A percentile compares a stretch with the other conserved stretches of the same genome.
Conservation (phyloP, 768 basidiomycete species). For the Sporobolomyces phaffii region DNA sequence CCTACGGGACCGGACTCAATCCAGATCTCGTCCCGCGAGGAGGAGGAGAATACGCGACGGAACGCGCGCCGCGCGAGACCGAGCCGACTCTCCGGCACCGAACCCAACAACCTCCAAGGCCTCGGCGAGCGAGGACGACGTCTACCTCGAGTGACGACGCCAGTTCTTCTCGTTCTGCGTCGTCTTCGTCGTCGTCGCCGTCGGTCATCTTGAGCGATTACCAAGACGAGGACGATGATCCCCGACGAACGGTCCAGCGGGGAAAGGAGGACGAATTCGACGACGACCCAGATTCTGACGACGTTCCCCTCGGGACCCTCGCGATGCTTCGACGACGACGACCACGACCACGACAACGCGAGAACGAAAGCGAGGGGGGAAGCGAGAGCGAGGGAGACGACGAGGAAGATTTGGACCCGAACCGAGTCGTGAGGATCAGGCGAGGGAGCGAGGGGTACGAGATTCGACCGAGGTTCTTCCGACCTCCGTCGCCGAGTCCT, state of each 20-base stretch:
- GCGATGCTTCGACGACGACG: too few relatives aligned
- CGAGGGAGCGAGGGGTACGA: constrained; percentile 36
- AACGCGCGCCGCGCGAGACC: too few relatives aligned
- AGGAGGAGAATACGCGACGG: too few relatives aligned
- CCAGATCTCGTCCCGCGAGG: constrained; percentile 40
- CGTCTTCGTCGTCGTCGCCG: not conserved
- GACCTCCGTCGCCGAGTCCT: not conserved
- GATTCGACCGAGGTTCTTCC: constrained; percentile 10
- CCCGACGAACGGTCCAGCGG: not conserved
- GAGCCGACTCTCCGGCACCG: too few relatives aligned
- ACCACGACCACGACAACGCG: too few relatives aligned
- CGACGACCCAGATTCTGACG: constrained; percentile 5
- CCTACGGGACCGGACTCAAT: constrained; percentile 47
- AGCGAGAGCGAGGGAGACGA: constrained; percentile 1
- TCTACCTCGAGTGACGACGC: not conserved
- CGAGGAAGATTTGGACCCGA: constrained; percentile 15
- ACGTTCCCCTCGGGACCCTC: constrained; percentile 22
- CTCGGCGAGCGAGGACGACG: constrained; percentile 24
- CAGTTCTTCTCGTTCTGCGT: not conserved
- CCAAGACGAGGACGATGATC: not conserved
- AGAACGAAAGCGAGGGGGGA: not conserved
- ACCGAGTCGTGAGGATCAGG: constrained; percentile 21
- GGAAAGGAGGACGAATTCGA: not conserved
- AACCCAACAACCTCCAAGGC: too few relatives aligned
- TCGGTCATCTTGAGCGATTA: not conserved